Base-by-base conservation (phyloP, 2,329 filamentous ascomycete species). In the Penicillium sp. region DNA sequence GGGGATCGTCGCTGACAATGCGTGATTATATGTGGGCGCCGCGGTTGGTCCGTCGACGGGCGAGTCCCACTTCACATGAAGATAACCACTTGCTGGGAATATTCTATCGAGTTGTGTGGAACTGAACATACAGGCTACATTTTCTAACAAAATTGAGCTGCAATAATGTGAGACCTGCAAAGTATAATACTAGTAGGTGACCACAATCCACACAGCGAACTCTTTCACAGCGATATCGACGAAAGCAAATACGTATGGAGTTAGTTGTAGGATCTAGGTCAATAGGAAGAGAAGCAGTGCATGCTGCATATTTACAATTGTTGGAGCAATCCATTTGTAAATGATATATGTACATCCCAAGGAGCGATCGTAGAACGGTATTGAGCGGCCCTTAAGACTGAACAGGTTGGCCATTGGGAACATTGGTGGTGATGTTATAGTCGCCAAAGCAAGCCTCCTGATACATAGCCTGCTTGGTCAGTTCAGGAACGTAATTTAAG, bases 361-460 rank as follows among this genome's bases (percentile, higher is more conserved):
- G 13, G 18, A 7, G 10, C 4, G 13, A 24, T 24, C 5, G n/a
- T 10, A 35, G 1, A 35, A 7, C 2, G 2, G 2, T 8, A 16
- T 39, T 24, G 1, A 3, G 24, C 18, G 8, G 3, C 7, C 35
- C 36, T 43, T 16, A 48, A 7, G 28, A 6, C 18, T 47, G 22
- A 5, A 40, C 46, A 6, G 56, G 56, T 30, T 58, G 50, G 2
- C 57, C 49, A 33, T 58, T 56, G 14, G 52, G 58, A 50, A 69
- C 65, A 46, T 66, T 63, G 1, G 25, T 41, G 4, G 53, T 56
- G 14, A 54, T 54, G 5, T 59, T 58, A 30, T 64, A 63, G 3
- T 62, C 53, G 9, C 63, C 63, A 55, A 67, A 65, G 45, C 65
- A 69, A 11, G 65, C 63, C 46, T 60, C 43, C 22, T 66, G 63